phyloP scores from a whole-genome alignment of 805 yeast species.

The Yarrowia sp. region DNA sequence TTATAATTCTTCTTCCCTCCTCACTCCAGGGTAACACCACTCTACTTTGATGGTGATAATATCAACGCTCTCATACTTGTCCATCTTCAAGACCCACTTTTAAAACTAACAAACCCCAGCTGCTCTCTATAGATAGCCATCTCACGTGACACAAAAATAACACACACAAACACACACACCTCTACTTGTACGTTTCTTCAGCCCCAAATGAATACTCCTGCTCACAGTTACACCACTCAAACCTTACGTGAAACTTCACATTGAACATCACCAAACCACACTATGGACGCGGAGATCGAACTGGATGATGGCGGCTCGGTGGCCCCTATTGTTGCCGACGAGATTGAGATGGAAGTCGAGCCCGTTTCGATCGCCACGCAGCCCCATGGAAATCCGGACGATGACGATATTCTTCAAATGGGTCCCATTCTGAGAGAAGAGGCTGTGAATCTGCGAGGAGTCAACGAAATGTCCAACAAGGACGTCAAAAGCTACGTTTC shows the following conservation, averaged over 20 bases:
- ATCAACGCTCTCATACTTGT: too few species aligned
- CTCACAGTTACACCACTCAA: neutral
- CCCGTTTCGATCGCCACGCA: conserved; percentile 22
- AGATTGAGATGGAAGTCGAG: conserved; percentile 21
- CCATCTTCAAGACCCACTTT: too few species aligned
- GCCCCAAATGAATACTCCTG: too few species aligned
- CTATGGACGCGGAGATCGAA: conserved; percentile 34
- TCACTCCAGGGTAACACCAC: too few species aligned
- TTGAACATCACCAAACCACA: conserved; percentile 22
- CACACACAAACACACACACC: too few species aligned
- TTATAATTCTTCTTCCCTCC: too few species aligned
- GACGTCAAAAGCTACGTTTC: conserved; percentile 31
- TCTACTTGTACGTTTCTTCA: too few species aligned
- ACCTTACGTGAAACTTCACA: conserved; percentile 12
- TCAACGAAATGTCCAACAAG: conserved; percentile 35
- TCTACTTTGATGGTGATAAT: too few species aligned
- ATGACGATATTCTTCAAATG: neutral
- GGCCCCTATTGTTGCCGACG: conserved; percentile 23
- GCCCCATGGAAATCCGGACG: neutral
- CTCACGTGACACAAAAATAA: too few species aligned
- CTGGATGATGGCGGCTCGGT: conserved; percentile 26
- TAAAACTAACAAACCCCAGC: too few species aligned
- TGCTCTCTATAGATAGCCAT: too few species aligned
- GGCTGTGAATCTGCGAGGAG: conserved; percentile 36
- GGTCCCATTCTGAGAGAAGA: conserved; percentile 32